These are phyloP conservation scores for Rhodotorula sp. DNA, from an alignment of 1,284 basidiomycete genomes.

Conservation along the genomic window DNA sequence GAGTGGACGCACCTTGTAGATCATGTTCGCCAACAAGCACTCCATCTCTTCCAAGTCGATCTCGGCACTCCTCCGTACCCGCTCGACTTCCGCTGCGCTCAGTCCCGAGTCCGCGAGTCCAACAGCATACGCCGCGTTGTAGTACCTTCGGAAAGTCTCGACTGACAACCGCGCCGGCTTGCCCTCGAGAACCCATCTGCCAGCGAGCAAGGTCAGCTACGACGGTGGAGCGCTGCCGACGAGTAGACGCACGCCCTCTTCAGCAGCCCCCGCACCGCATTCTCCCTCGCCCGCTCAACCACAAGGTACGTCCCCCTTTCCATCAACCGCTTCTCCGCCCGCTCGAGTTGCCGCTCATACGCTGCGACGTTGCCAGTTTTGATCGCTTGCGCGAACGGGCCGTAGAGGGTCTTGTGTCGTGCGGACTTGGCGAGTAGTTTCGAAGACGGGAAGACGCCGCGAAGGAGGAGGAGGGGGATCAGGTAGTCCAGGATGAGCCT, in stretches of 20 bases:
- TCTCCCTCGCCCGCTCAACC: constrained; percentile 81
- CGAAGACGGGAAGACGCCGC: constrained; percentile 79
- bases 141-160: constrained; percentile 63
- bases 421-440: not conserved
- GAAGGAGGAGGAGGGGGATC: constrained; percentile 80
- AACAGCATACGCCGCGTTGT: constrained; percentile 15
- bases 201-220: not conserved
- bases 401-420: constrained; percentile 66
- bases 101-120: not conserved
- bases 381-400: constrained; percentile 76
- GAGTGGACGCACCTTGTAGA: constrained; percentile 62
- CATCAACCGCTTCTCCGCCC: constrained; percentile 67
- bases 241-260: constrained; percentile 68
- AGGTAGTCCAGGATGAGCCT: constrained; percentile 86
- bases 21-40: constrained; percentile 90
- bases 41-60: constrained; percentile 75
- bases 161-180: constrained; percentile 74
- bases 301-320: constrained; percentile 80
- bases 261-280: constrained; percentile 80
- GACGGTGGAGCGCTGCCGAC: not conserved
- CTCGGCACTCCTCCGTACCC: constrained; percentile 42
- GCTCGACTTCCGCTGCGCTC: constrained; percentile 44
- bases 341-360: constrained; percentile 75
- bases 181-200: constrained; percentile 72
- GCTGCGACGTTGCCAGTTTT: constrained; percentile 69